phyloP scores from a whole-genome alignment of 768 basidiomycete genomes.

The Nevesoporus exiguus region DNA sequence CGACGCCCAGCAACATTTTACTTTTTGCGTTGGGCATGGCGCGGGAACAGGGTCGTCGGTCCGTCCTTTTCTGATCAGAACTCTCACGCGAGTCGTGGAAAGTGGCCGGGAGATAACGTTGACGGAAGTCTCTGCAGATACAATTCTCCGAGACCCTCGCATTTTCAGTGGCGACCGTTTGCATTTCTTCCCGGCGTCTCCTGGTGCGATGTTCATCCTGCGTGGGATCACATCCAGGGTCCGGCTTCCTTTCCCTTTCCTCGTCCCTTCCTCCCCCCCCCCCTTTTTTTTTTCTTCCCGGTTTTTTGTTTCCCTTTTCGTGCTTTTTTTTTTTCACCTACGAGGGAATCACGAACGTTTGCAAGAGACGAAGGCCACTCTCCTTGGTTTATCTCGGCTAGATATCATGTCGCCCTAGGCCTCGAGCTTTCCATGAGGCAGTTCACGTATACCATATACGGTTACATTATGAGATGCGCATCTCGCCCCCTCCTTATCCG shows the following conservation, averaged over 20 bases:
- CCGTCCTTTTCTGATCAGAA: not conserved
- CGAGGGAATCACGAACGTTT: slow-evolving; percentile 5
- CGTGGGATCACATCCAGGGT: not conserved
- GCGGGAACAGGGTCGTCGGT: not conserved
- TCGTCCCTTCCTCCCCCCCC: not conserved
- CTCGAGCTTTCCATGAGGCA: slow-evolving; percentile 32
- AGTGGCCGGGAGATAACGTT: not conserved
- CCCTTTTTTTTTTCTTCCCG: not conserved
- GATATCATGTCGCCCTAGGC: slow-evolving; percentile 16
- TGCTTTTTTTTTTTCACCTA: not conserved
- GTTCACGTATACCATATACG: slow-evolving; percentile 16
- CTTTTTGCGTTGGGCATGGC: not conserved
- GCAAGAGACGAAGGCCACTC: not conserved
- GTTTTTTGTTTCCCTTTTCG: not conserved
- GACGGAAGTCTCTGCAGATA: not conserved
- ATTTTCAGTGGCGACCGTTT: not conserved
- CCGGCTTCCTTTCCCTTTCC: not conserved
- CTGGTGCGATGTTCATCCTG: too few relatives aligned
- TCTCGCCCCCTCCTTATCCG: slow-evolving; percentile 6
- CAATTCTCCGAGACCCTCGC: not conserved
- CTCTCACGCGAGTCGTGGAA: not conserved
- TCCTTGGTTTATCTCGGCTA: slow-evolving; percentile 23
- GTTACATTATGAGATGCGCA: slow-evolving; percentile 19
- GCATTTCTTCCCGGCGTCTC: not conserved
- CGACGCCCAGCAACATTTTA: not conserved